Evolutionary conservation across 768 basidiomycete genomes (phyloP), one percentile per base, ranked within the genome.

Genomic region (Serendipita sp.): DNA sequence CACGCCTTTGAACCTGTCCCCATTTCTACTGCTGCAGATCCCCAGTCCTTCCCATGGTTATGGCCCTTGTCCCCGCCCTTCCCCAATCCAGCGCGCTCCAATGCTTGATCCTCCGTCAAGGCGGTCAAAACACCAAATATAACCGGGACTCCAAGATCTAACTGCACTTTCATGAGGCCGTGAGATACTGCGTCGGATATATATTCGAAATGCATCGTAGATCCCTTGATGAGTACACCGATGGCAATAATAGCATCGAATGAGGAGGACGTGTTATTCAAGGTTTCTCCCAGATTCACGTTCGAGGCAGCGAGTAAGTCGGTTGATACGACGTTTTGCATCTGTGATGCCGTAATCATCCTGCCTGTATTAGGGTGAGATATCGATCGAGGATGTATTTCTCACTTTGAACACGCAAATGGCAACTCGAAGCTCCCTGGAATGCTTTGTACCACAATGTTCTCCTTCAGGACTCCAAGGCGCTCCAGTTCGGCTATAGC

Each of bases 151-250:
- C 92, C 92, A 1, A 89, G 85, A 74, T 98, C 95, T 70, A 97
- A 78, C 75, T 95, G 92, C 23, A 97, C 84, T 70, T 82, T 83
- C 96, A 98, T 99, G 68, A 99, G 78, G 48, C 86, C 93, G 70
- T 97, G 89, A 46, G 91, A 85, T 66, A 97, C 94, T 67, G 85
- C 83, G 70, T 97, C 92, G 74, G 83, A 89, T 74, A 98, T 99
- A 80, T 99, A 99, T 74, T 99, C 96, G 74, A 98, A 99, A 77
- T 99, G 96, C 92, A 96, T 96, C 16, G 96, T 98, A 0, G 84
- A 80, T 63, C 96, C 95, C 74, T 99, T 99, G 79, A 99, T 96
- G 73, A 99, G 85, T 44, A 95, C 92, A 13, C 96, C 96, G 71
- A 98, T 91, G 63, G 96, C 93, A 73, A 99, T 95, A 68, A 96